Base-by-base conservation (phyloP, 23 red algal species). In the Pyropia yezoensis region DNA sequence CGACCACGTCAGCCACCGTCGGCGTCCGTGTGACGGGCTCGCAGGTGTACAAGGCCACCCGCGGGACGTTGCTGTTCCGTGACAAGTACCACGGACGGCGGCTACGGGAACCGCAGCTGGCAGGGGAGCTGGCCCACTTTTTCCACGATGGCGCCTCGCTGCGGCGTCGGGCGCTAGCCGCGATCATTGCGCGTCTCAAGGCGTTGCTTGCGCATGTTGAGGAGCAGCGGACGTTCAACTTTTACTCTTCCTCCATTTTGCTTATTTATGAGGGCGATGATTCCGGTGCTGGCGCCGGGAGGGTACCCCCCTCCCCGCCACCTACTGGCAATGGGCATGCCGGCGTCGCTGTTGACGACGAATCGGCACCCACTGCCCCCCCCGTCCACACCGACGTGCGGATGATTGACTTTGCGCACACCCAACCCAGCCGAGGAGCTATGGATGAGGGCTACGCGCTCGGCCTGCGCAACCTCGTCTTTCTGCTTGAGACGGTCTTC, bases 341-440 rank as follows among this genome's bases (percentile, higher is more conserved):
- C 39, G 39, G 39, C 39, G 39, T 3, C 39, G 39, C 39, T 8
- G 39, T 1, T 13, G 39, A 47, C 39, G 39, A 47, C 39, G 39
- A 13, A 1, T 1, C 39, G 39, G 4, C 39, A 8, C 39, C 11
- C 6, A 61, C 22, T 29, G 53, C n/a, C 3, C 33, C 47, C 27
- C 66, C 54, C 30, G 19, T 63, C 19, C 25, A 23, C 23, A 66
- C 70, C 4, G 75, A 86, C 64, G 72, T 95, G 17, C 63, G 77
- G 33, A 95, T 95, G 90, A 95, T 95, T 28, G 90, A 95, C 54
- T 95, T 95, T 70, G 82, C 90, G 1, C 90, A 95, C 27, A 88
- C 90, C 1, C 80, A 85, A 52, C 39, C 39, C 39, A 47, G 39
- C 11, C 39, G 39, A 47, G 39, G 39, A 8, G 39, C 39, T 1